Base-by-base conservation (phyloP, 192 early-diverging fungal species). In the Chytriomyces confervae region DNA sequence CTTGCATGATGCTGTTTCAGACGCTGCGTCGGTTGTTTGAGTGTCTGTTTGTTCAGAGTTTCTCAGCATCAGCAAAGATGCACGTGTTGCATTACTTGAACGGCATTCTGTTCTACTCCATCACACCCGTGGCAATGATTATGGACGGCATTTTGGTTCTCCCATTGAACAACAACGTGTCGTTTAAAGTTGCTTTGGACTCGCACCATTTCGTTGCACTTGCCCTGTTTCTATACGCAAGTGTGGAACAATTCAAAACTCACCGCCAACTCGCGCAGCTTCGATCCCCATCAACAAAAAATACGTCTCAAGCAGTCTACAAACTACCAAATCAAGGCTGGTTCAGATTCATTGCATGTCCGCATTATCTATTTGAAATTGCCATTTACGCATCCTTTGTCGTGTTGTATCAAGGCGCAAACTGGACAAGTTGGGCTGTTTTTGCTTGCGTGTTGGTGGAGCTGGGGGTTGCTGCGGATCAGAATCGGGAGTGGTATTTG, bases 401-500 rank as follows among this genome's bases (percentile, higher is more conserved):
- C 46, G 76, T 92, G n/a, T 79, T 91, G 36, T 81, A 83, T 5
- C 82, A 69, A 7, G 88, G 82, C 65, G 69, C 71, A 50, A 83
- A 75, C 48, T 70, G 67, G 61, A 84, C 85, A 8, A 23, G 7
- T 81, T 44, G 86, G 23, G 73, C 76, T 23, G 84, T 86, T 2
- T 78, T 89, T n/a, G 23, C 84, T 4, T 95, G 92, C 91, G 89
- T 89, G 0, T 69, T 85, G 0, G 65, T 89, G n/a, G 91, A 91
- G 29, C 84, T 96, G 6, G 79, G 86, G 0, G 82, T 90, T 60
- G 84, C 89, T 0, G 91, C 94, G 2, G 84, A 78, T 20, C 87
- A 91, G 77, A 90, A 90, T n/a, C 84, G 88, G 61, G 20, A 74
- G 48, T 96, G 94, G 94, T 95, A 94, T 62, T 57, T 61, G 44